These are phyloP conservation scores for Leucocoprinus leucothites DNA, from an alignment of 768 basidiomycete species.

Conservation along the genomic window DNA sequence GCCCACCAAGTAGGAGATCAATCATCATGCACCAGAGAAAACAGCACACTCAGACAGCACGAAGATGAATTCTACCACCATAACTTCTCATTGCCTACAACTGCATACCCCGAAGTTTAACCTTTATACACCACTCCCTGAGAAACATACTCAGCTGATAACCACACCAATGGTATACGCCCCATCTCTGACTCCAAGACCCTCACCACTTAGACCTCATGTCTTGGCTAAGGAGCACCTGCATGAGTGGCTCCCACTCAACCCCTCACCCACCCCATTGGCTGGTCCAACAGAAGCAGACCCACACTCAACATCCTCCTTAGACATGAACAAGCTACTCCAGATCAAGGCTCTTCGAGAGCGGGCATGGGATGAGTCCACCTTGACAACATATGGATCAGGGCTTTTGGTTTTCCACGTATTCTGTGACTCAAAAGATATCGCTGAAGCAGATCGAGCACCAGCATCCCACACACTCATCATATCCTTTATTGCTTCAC, in stretches of 20 bases:
- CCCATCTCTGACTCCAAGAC: slow-evolving; percentile 14
- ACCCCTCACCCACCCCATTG: background rate
- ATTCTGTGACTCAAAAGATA: slow-evolving; percentile 29
- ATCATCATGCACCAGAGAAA: no score
- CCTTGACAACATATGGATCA: slow-evolving; percentile 30
- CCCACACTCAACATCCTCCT: no score
- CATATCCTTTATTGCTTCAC: slow-evolving; percentile 23
- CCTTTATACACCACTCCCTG: background rate
- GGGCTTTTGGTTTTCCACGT: slow-evolving; percentile 37
- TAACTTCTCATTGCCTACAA: no score
- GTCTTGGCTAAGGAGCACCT: slow-evolving; percentile 24
- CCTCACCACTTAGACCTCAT: slow-evolving; percentile 22
- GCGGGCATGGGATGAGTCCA: slow-evolving; percentile 26
- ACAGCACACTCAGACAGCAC: no score
- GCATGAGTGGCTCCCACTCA: slow-evolving; percentile 20
- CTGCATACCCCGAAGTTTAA: background rate
- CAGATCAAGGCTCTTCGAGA: slow-evolving; percentile 23
- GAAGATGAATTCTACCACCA: no score
- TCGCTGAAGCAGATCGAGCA: slow-evolving; percentile 28
- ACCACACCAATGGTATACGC: slow-evolving; percentile 8
- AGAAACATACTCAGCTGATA: no score
- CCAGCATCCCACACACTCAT: slow-evolving; percentile 26
- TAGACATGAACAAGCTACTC: no score
- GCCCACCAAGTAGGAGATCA: no score
- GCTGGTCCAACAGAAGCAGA: background rate